phyloP scores from a whole-genome alignment of 2,329 filamentous ascomycete species.

The Hypoxylon sp. region DNA sequence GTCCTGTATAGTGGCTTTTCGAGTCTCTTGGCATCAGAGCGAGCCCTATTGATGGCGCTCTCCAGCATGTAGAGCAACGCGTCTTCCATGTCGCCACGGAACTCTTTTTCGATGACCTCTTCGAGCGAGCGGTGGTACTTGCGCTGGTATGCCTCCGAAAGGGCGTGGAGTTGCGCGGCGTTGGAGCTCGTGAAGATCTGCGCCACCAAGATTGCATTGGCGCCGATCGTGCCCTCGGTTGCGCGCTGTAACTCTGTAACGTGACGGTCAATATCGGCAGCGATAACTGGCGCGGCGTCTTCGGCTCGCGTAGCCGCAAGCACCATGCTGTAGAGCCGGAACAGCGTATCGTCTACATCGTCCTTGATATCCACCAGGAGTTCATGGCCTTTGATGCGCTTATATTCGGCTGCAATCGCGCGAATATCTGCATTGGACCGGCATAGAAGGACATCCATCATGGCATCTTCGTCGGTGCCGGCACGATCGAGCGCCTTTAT shows the following conservation, averaged over 20 bases:
- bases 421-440: slow-evolving; percentile 57
- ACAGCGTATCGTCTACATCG: slow-evolving; percentile 53
- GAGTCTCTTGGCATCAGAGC: slow-evolving; percentile 50
- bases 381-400: slow-evolving; percentile 50
- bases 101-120: slow-evolving; percentile 56
- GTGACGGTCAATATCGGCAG: slow-evolving; percentile 55
- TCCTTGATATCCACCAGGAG: slow-evolving; percentile 54
- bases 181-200: slow-evolving; percentile 56
- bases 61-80: slow-evolving; percentile 53
- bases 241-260: slow-evolving; percentile 54
- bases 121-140: slow-evolving; percentile 56
- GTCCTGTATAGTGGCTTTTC: slow-evolving; percentile 49
- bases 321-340: slow-evolving; percentile 56
- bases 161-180: slow-evolving; percentile 53
- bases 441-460: slow-evolving; percentile 56
- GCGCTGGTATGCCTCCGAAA: slow-evolving; percentile 51
- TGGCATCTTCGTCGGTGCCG: slow-evolving; percentile 55
- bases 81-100: slow-evolving; percentile 56
- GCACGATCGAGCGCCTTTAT: slow-evolving; percentile 53
- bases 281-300: slow-evolving; percentile 48
- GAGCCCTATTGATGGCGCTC: slow-evolving; percentile 46
- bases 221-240: slow-evolving; percentile 54
- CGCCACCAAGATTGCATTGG: slow-evolving; percentile 53
- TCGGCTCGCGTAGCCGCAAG: slow-evolving; percentile 52
- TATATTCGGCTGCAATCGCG: slow-evolving; percentile 54